Conservation (phyloP, 208 protist genomes). For the Leishmania amazonensis region DNA sequence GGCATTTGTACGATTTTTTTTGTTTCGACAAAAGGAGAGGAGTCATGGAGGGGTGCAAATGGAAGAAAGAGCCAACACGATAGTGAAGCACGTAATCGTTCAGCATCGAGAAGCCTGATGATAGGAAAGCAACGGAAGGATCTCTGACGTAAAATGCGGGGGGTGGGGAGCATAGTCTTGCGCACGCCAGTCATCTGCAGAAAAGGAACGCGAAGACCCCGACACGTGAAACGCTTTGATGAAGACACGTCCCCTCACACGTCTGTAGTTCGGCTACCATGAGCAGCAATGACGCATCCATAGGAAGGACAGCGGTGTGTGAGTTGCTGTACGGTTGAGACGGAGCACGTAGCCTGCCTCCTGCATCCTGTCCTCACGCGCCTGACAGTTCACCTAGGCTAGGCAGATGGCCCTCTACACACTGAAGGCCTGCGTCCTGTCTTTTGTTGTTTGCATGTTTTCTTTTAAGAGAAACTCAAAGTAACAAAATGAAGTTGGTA, state of each 20-base stretch:
- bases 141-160: not conserved
- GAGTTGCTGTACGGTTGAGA: not conserved
- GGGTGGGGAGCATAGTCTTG: not conserved
- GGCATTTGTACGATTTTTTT: not conserved
- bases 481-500: constrained; percentile 16
- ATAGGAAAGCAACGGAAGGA: not conserved
- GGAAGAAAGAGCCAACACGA: not conserved
- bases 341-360: not conserved
- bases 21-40: not conserved
- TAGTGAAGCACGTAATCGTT: not conserved
- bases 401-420: too few species aligned
- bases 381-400: not conserved
- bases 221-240: not conserved
- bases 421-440: not conserved
- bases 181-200: not conserved
- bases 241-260: not conserved
- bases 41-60: not conserved
- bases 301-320: not conserved
- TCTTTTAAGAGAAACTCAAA: constrained; percentile 15
- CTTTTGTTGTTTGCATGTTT: constrained; percentile 3
- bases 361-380: not conserved
- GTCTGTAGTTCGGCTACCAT: not conserved
- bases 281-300: not conserved
- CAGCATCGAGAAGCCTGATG: not conserved
- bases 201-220: not conserved